Conservation (phyloP, 2,329 filamentous ascomycete genomes). For the Colletotrichum australisinense region DNA sequence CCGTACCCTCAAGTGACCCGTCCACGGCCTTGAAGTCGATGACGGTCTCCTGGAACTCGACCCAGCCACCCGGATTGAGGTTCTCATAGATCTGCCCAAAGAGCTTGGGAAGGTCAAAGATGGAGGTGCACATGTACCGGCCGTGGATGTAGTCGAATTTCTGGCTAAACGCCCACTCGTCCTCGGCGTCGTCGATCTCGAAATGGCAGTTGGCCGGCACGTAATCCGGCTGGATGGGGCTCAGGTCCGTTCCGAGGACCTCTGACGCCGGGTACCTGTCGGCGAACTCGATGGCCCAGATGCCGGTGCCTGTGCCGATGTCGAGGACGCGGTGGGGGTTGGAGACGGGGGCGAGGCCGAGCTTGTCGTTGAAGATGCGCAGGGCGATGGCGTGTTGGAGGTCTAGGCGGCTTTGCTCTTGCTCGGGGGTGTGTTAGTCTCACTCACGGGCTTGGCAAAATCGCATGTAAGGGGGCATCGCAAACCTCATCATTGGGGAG, state of each 20-base stretch:
- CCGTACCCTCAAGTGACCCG: conserved; percentile 48
- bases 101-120: conserved; percentile 48
- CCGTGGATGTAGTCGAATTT: conserved; percentile 30
- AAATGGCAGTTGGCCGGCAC: conserved; percentile 53
- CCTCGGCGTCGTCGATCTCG: conserved; percentile 50
- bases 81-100: conserved; percentile 51
- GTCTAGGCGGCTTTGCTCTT: conserved; percentile 55
- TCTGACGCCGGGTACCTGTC: conserved; percentile 47
- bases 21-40: conserved; percentile 75
- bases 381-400: conserved; percentile 50
- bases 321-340: conserved; percentile 37
- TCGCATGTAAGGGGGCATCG: not conserved
- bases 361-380: conserved; percentile 22
- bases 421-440: not conserved
- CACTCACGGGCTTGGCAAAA: not conserved
- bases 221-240: conserved; percentile 52
- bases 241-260: conserved; percentile 52
- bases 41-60: conserved; percentile 69
- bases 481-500: conserved; percentile 29
- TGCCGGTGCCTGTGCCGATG: conserved; percentile 43
- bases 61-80: conserved; percentile 48
- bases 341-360: conserved; percentile 16
- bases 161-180: conserved; percentile 38
- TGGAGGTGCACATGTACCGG: conserved; percentile 45
- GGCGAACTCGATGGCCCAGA: conserved; percentile 53